These are phyloP conservation scores for Arabidopsis lyrata DNA, from an alignment of 441 rosid species.

Conservation along the genomic window DNA sequence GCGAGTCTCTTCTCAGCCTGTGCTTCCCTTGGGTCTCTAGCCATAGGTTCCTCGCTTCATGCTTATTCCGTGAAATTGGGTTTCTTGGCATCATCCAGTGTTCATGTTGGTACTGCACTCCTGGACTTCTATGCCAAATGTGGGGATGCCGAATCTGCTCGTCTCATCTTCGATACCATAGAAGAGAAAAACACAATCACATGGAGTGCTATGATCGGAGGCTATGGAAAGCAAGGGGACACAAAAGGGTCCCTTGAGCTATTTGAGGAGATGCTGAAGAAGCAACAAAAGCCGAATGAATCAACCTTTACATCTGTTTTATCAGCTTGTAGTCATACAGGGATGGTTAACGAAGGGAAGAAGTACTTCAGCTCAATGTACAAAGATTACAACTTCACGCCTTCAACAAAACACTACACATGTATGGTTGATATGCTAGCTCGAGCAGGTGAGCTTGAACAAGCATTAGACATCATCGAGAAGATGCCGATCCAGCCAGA, in stretches of 20 bases:
- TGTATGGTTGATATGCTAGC: conserved; percentile 71
- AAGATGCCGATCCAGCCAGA: conserved; percentile 65
- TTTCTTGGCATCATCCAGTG: conserved; percentile 51
- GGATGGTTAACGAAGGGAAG: conserved; percentile 70
- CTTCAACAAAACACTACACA: conserved; percentile 65
- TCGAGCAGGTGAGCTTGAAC: conserved; percentile 71
- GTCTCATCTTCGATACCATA: conserved; percentile 57
- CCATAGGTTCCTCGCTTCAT: conserved; percentile 69
- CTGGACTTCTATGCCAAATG: conserved; percentile 72
- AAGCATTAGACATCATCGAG: conserved; percentile 61
- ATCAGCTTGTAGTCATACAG: conserved; percentile 67
- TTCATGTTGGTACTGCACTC: conserved; percentile 66
- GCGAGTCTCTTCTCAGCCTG: conserved; percentile 61
- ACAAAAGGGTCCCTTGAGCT: conserved; percentile 53
- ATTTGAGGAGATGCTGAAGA: conserved; percentile 59
- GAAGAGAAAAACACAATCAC: conserved; percentile 59
- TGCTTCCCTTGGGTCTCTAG: conserved; percentile 56
- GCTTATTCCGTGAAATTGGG: conserved; percentile 63
- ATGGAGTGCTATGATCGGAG: conserved; percentile 79
- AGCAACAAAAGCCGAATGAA: conserved; percentile 57
- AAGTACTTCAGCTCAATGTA: conserved; percentile 59
- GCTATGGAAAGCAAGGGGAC: conserved; percentile 70
- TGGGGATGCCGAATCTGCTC: conserved; percentile 69
- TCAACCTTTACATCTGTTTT: conserved; percentile 67
- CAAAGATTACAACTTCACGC: conserved; percentile 54